Evolutionary conservation across 2,329 filamentous ascomycete species (phyloP).

Genomic region (Biscogniauxia marginata): DNA sequence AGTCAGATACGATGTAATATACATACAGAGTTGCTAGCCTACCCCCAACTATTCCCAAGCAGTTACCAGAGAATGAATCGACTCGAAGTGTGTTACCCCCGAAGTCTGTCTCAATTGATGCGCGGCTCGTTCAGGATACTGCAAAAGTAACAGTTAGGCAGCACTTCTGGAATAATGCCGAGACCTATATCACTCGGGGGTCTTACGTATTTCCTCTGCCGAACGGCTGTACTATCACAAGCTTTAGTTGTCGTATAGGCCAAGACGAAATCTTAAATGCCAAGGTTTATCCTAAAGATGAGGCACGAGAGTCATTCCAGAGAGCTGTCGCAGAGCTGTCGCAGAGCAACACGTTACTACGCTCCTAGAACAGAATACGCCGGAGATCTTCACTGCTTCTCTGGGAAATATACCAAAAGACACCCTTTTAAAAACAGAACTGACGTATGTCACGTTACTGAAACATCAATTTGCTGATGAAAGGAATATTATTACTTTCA

Average conservation of each 20-base stretch:
- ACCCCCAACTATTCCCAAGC: no score
- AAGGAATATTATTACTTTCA: slow-evolving; percentile 20
- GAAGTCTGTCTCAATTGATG: slow-evolving; percentile 21
- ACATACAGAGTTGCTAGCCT: no score
- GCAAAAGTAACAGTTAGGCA: slow-evolving; percentile 26
- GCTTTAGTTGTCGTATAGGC: slow-evolving; percentile 27
- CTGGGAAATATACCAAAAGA: slow-evolving; percentile 27
- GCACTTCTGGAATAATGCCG: slow-evolving; percentile 27
- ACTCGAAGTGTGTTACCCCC: slow-evolving; percentile 24
- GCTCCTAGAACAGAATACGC: slow-evolving; percentile 27
- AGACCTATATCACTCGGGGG: slow-evolving; percentile 21
- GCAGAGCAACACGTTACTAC: slow-evolving; percentile 9
- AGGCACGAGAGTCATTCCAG: slow-evolving; percentile 19
- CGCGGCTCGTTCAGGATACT: slow-evolving; percentile 24
- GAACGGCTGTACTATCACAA: slow-evolving; percentile 25
- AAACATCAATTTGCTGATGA: slow-evolving; percentile 21
- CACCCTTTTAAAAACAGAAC: slow-evolving; percentile 23
- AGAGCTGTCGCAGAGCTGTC: slow-evolving; percentile 5
- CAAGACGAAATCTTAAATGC: slow-evolving; percentile 20
- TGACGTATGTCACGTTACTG: slow-evolving; percentile 26
- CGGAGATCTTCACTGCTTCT: slow-evolving; percentile 28
- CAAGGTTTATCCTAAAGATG: slow-evolving; percentile 19
- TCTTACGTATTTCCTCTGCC: slow-evolving; percentile 30
- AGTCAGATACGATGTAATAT: no score
- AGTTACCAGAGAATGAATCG: no score